phyloP scores from a whole-genome alignment of 2,329 filamentous ascomycete genomes.

The Sclerotinia glacialis region DNA sequence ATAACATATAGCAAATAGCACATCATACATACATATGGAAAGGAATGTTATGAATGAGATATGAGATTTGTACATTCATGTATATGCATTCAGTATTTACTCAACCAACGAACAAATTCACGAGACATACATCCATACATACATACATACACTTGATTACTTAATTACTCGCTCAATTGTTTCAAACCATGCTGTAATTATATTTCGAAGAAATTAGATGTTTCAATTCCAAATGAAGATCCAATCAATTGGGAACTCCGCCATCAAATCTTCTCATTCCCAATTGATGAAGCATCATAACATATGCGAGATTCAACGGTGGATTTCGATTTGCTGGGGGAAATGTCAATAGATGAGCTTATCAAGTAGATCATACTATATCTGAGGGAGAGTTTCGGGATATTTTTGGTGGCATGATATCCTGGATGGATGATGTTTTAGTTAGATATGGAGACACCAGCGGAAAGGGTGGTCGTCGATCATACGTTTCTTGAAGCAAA shows the following conservation, averaged over 20 bases:
- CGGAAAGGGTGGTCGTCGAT: constrained; percentile 17
- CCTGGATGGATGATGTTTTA: not conserved
- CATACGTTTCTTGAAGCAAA: constrained; percentile 11
- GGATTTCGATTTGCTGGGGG: not conserved
- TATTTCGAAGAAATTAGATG: constrained; percentile 13
- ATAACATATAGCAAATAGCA: no score
- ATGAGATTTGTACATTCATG: not conserved
- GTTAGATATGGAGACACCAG: constrained; percentile 2
- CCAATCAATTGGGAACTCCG: not conserved
- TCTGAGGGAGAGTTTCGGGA: not conserved
- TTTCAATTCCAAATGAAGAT: constrained; percentile 18
- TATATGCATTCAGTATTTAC: not conserved
- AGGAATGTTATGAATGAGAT: not conserved
- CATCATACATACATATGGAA: not conserved
- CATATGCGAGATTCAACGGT: not conserved
- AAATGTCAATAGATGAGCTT: not conserved
- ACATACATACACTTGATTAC: not conserved
- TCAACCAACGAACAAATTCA: not conserved
- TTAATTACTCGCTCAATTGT: not conserved
- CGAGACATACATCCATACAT: not conserved
- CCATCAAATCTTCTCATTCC: not conserved
- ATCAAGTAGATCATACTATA: constrained; percentile 9
- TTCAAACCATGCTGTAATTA: constrained; percentile 1
- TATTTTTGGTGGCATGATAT: not conserved
- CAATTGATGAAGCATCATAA: not conserved